Percentiles rank a stretch among this genome's conserved stretches.
Evolutionary conservation across 2,329 filamentous ascomycete genomes (phyloP).

Genomic region (Fusarium brachygibbosum): DNA sequence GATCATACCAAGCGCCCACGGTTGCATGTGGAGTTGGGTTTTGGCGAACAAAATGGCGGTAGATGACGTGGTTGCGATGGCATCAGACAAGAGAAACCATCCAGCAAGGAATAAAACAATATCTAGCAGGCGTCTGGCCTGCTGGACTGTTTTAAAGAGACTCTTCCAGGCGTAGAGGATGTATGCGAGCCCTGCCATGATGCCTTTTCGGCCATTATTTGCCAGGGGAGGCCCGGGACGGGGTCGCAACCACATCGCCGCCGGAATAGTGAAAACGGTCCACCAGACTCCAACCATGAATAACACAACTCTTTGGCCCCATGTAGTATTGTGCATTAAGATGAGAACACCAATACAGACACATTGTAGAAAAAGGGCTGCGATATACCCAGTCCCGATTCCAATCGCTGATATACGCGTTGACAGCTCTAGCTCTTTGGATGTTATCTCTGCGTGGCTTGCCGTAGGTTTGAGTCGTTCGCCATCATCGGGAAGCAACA

Average conservation of each 20-base stretch:
- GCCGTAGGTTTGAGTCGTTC: slow-evolving; percentile 55
- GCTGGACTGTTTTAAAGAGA: slow-evolving; percentile 81
- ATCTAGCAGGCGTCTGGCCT: slow-evolving; percentile 79
- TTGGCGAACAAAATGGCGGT: slow-evolving; percentile 97
- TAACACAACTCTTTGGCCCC: slow-evolving; percentile 87
- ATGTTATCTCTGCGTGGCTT: slow-evolving; percentile 66
- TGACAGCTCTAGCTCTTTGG: slow-evolving; percentile 81
- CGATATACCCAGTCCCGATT: slow-evolving; percentile 93
- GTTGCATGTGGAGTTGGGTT: slow-evolving; percentile 89
- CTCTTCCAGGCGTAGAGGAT: slow-evolving; percentile 88
- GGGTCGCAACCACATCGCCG: slow-evolving; percentile 87
- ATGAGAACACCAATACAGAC: slow-evolving; percentile 83
- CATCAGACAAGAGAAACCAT: slow-evolving; percentile 96
- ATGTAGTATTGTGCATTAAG: slow-evolving; percentile 79
- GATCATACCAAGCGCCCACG: slow-evolving; percentile 89
- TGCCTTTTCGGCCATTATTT: slow-evolving; percentile 55
- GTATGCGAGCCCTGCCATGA: slow-evolving; percentile 73
- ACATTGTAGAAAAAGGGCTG: slow-evolving; percentile 86
- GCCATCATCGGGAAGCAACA: slow-evolving; percentile 60
- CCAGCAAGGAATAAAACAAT: slow-evolving; percentile 84
- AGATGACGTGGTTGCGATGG: slow-evolving; percentile 92
- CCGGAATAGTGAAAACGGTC: slow-evolving; percentile 90
- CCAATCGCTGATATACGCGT: slow-evolving; percentile 93
- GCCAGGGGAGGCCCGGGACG: slow-evolving; percentile 87
- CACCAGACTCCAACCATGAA: slow-evolving; percentile 93